These are phyloP conservation scores for Eugenia klotzschiana DNA, from an alignment of 441 rosid species.

Conservation along the genomic window DNA sequence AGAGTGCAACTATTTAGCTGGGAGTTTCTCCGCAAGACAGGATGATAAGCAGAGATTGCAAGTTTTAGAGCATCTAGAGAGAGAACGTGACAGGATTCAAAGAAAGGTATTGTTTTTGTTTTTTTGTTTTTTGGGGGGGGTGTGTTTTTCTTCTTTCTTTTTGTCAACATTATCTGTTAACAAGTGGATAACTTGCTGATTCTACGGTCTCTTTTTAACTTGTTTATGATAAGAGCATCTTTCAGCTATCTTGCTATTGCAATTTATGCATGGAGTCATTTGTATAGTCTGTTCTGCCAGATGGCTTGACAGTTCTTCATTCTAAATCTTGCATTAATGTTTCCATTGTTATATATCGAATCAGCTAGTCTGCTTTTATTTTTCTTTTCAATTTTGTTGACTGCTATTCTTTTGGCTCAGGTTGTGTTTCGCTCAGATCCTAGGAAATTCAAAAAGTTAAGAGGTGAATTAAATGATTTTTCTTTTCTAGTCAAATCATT, in stretches of 20 bases:
- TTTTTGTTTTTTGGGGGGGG: not conserved
- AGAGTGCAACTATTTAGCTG: conserved; percentile 70
- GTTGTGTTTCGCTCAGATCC: conserved; percentile 72
- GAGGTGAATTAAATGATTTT: conserved; percentile 57
- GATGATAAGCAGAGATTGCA: conserved; percentile 28
- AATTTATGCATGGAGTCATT: not conserved
- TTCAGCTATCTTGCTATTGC: not conserved
- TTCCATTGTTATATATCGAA: not conserved
- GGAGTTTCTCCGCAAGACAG: conserved; percentile 32
- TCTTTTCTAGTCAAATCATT: conserved; percentile 27
- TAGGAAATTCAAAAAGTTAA: conserved; percentile 48
- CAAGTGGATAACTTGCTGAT: not conserved
- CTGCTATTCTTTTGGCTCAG: conserved; percentile 20
- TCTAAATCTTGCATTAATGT: not conserved
- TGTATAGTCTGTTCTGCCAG: not conserved
- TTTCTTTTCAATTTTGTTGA: not conserved
- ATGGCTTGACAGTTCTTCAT: not conserved
- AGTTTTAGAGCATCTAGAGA: conserved; percentile 32
- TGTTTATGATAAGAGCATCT: not conserved
- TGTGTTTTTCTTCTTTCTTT: not conserved
- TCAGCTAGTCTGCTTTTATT: not conserved
- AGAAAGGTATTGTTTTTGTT: conserved; percentile 70
- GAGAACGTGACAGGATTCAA: conserved; percentile 32
- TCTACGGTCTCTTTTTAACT: not conserved
- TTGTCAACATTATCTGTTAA: not conserved